Evolutionary conservation across 2,329 filamentous ascomycete species (phyloP), one percentile per base, ranked within the genome.

Genomic region (Paradendryphiella salina): DNA sequence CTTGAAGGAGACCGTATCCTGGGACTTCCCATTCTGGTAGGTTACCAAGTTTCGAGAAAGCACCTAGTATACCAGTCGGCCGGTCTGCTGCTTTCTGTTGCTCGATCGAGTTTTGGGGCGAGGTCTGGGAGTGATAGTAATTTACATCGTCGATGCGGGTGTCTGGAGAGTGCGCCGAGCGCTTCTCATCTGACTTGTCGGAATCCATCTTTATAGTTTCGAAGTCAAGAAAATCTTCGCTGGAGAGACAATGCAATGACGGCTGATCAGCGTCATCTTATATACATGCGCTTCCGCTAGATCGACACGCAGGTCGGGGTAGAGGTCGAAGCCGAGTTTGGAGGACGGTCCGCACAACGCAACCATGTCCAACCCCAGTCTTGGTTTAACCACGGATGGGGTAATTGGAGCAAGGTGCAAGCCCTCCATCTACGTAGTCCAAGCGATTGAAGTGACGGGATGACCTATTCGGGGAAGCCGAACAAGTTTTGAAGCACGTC

Each of bases 11-110:
- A 20, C 53, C 49, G 11, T 39, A n/a, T 2, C 58, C 48, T 4
- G 57, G 57, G n/a, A 59, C 56, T 10, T 53, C 18, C 53, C 56
- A 59, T 36, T 61, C 56, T 35, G 56, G 58, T 3, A 61, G 40
- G n/a, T 57, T 45, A 13, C 56, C 59, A 3, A 61, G 46, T 18
- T 34, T 53, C 5, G 54, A 46, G 32, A 57, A 53, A 2, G 32
- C 21, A 20, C 55, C 50, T 10, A 43, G 11, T 0, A 53, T n/a
- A 1, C 53, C 50, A 3, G n/a, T 21, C 17, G 46, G 43, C 8
- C 40, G 36, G 3, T 46, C 18, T 15, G 36, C 26, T 18, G 15
- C 37, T 11, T 57, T 51, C 32, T 50, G 41, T 31, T 50, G 40
- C 32, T 43, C 42, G 10, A 45, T 42, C 0, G 17, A 17, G 1